phyloP scores from a whole-genome alignment of 129 eudicot genomes.

The Helianthus annuus region DNA sequence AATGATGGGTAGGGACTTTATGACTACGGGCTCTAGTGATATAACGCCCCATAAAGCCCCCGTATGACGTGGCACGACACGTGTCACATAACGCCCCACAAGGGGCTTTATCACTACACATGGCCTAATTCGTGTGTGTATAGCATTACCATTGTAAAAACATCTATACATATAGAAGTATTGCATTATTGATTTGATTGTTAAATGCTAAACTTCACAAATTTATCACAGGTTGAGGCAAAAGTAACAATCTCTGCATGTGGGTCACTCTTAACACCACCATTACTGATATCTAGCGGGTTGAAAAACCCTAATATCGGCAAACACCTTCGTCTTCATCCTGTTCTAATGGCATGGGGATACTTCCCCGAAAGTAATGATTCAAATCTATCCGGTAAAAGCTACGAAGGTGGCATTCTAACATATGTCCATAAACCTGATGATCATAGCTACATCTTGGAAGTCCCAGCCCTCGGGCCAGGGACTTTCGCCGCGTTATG shows the following conservation, averaged over 20 bases:
- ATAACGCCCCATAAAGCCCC: too few relatives aligned
- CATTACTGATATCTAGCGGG: conserved; percentile 77
- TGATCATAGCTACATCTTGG: conserved; percentile 52
- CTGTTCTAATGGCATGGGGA: conserved; percentile 92
- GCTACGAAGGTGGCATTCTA: conserved; percentile 69
- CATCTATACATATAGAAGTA: too few relatives aligned
- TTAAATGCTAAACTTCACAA: too few relatives aligned
- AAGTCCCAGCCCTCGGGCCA: conserved; percentile 66
- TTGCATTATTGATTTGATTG: too few relatives aligned
- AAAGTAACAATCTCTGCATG: conserved; percentile 77
- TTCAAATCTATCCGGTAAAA: conserved; percentile 48
- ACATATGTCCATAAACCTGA: conserved; percentile 62
- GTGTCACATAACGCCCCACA: too few relatives aligned
- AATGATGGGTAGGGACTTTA: too few relatives aligned
- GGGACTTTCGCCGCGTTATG: conserved; percentile 63
- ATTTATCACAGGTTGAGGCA: conserved; percentile 44
- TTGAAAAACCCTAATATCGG: conserved; percentile 71
- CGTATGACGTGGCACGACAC: too few relatives aligned
- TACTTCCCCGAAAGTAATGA: conserved; percentile 61
- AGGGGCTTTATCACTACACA: too few relatives aligned
- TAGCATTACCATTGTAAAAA: too few relatives aligned
- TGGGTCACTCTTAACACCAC: conserved; percentile 82
- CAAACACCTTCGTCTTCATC: conserved; percentile 75
- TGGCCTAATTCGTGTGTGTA: too few relatives aligned
- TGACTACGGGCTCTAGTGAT: too few relatives aligned